Base-by-base conservation (phyloP, 2,329 filamentous ascomycete genomes). In the Aspergillus phoenicis region DNA sequence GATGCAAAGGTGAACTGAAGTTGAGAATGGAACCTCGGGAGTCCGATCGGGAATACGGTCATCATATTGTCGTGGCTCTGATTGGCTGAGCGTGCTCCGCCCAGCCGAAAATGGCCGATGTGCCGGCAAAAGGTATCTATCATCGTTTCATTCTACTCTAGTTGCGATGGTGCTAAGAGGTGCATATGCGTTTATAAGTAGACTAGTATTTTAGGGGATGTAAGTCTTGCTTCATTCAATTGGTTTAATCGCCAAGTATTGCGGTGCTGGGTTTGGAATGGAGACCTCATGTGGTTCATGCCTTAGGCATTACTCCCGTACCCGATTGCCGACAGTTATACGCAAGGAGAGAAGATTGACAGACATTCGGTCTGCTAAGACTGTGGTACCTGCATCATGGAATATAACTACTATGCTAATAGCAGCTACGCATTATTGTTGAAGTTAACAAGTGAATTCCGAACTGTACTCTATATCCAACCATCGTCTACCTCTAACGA, bases 21-120 rank as follows among this genome's bases (percentile, higher is more conserved):
- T 73, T 69, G 68, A 68, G 58, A 55, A 60, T 59, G 66, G 62
- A 70, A 72, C 74, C 75, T 77, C 75, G 75, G 75, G 70, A 76
- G 65, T 73, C 70, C 66, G 65, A 67, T 60, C 71, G 72, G 73
- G 73, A 71, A 76, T 76, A 72, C 70, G 65, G 71, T 76, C 75
- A 77, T 76, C 73, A 66, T 65, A 73, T 76, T 75, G 62, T 64
- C 61, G 58, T 64, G 58, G 51, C 66, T 61, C 63, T 77, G 74
- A 77, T 77, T 77, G 74, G 75, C 62, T 58, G 62, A 58, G 60
- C 52, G 55, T 57, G 67, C 68, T 67, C 73, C 71, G 70, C 70
- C 68, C 74, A 75, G 73, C 75, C 75, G 75, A 76, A 69, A 74
- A 70, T 72, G 71, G 71, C 75, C 75, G 74, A 75, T 63, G 62